Evolutionary conservation across 805 yeast genomes (phyloP).

Genomic region (Ogataea ganodermae): DNA sequence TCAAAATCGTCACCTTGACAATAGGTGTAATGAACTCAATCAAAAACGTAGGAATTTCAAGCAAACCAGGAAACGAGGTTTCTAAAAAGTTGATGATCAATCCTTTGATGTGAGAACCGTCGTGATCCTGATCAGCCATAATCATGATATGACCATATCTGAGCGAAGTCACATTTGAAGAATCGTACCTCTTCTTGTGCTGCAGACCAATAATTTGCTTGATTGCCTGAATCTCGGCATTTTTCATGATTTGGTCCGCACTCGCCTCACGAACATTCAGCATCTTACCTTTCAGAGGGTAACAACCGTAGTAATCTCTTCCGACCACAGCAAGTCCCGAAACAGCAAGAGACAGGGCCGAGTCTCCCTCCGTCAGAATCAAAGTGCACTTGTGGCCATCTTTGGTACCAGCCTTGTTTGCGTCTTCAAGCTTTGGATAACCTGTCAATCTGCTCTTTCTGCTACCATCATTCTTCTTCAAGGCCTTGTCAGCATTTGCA

Average conservation of each 20-base stretch:
- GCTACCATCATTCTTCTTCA: conserved; percentile 86
- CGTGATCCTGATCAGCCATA: conserved; percentile 99
- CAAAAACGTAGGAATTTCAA: conserved; percentile 87
- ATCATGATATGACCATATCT: conserved; percentile 98
- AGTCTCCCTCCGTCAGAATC: conserved; percentile 95
- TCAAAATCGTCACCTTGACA: conserved; percentile 79
- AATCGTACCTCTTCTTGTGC: conserved; percentile 76
- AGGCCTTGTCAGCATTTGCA: conserved; percentile 82
- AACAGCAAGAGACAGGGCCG: conserved; percentile 89
- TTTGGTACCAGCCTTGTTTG: conserved; percentile 92
- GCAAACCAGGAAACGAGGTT: conserved; percentile 89
- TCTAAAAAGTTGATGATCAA: conserved; percentile 90
- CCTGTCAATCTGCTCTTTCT: conserved; percentile 84
- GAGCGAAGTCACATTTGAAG: conserved; percentile 64
- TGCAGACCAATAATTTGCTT: conserved; percentile 95
- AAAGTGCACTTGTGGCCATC: conserved; percentile 92
- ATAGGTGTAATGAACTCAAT: conserved; percentile 96
- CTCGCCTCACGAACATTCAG: conserved; percentile 95
- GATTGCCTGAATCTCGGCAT: conserved; percentile 91
- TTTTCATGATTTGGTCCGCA: conserved; percentile 90
- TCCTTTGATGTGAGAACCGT: conserved; percentile 98
- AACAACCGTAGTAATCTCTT: conserved; percentile 91
- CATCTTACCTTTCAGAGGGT: conserved; percentile 93
- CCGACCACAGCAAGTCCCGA: conserved; percentile 95
- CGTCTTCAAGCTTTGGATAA: conserved; percentile 89